Conservation (phyloP, 1,284 basidiomycete species). For the Sparassis latifolia region DNA sequence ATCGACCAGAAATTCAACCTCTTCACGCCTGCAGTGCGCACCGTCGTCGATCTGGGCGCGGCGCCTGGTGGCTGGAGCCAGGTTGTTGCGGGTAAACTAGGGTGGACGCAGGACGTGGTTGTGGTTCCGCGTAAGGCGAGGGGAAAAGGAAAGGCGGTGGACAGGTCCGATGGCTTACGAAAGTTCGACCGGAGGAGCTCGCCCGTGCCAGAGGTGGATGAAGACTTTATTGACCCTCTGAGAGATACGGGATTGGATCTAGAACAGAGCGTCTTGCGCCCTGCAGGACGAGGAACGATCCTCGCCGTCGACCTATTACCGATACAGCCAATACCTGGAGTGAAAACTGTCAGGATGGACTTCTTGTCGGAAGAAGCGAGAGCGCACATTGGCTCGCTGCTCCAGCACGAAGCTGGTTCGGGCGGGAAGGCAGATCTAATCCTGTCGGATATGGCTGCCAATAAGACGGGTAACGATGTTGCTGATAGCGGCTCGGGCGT, state of each 20-base stretch:
- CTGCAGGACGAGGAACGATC: conserved; percentile 44
- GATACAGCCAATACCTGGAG: conserved; percentile 63
- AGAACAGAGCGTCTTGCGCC: neutral
- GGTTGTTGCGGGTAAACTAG: too few species aligned
- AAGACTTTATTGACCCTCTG: conserved; percentile 3
- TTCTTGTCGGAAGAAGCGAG: conserved; percentile 62
- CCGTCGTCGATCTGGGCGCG: conserved; percentile 79
- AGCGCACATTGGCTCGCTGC: conserved; percentile 37
- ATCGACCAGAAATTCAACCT: conserved; percentile 53
- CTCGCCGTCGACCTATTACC: conserved; percentile 71
- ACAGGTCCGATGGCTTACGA: too few species aligned
- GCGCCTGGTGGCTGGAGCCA: conserved; percentile 40
- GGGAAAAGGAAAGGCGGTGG: too few species aligned
- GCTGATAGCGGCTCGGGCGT: conserved; percentile 57
- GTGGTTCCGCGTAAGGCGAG: neutral
- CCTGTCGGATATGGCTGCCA: conserved; percentile 75
- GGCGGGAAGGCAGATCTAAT: conserved; percentile 60
- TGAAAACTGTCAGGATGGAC: conserved; percentile 64
- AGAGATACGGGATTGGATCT: conserved; percentile 3
- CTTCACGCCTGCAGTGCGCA: conserved; percentile 43
- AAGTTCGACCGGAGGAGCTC: neutral
- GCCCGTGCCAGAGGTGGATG: neutral
- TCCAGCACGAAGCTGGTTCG: conserved; percentile 24
- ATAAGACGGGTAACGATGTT: conserved; percentile 55
- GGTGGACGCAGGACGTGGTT: too few species aligned